These are phyloP conservation scores for Ploettnerulaceae sp. DNA, from an alignment of 2,329 filamentous ascomycete species.

Conservation along the genomic window DNA sequence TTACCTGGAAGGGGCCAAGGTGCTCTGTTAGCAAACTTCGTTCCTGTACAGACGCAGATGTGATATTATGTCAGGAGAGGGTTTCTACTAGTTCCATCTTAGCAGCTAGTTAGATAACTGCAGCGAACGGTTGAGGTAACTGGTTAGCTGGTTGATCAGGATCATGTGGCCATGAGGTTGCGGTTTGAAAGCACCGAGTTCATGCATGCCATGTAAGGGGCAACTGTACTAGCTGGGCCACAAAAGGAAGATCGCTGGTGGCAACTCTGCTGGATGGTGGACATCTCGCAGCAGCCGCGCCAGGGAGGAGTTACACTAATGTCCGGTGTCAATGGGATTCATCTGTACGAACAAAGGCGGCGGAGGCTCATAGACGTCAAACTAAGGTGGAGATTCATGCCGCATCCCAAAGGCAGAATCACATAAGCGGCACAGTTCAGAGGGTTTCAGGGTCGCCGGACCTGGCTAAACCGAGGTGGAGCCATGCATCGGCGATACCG, in stretches of 20 bases:
- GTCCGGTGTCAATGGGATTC: neutral
- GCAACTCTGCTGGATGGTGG: no score
- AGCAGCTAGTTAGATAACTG: slow-evolving; percentile 9
- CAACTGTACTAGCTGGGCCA: no score
- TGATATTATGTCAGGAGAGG: slow-evolving; percentile 12
- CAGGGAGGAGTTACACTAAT: neutral
- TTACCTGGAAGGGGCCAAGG: slow-evolving; percentile 2
- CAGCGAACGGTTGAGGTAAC: no score
- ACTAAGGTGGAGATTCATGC: neutral
- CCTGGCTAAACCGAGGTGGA: neutral
- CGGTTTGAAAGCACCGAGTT: slow-evolving; percentile 7
- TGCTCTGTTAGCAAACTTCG: neutral
- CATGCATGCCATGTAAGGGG: no score
- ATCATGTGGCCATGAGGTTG: slow-evolving; percentile 10
- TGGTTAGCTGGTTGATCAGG: slow-evolving; percentile 1
- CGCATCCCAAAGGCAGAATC: no score
- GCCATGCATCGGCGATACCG: no score
- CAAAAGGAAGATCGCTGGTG: no score
- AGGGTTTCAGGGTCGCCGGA: neutral
- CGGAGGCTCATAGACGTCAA: no score
- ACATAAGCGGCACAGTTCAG: no score
- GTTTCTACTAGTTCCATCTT: slow-evolving; percentile 7
- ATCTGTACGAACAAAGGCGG: neutral
- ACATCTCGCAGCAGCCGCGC: no score
- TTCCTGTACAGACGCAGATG: slow-evolving; percentile 8